These are phyloP conservation scores for Neurospora terricola DNA, from an alignment of 495 filamentous ascomycete genomes.

Conservation along the genomic window DNA sequence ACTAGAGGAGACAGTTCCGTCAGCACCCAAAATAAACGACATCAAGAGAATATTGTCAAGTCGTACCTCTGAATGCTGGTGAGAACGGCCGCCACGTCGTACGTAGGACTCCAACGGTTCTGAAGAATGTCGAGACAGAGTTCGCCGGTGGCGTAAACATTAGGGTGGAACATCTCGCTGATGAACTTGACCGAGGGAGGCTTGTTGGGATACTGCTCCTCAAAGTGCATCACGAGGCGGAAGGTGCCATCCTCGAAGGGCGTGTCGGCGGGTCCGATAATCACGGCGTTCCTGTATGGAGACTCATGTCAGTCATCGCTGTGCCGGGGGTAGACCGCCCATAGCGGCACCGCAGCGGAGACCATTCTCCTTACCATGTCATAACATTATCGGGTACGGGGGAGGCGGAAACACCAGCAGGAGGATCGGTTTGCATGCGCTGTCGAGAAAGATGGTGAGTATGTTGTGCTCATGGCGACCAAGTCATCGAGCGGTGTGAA, in stretches of 20 bases:
- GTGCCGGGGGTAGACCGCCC: neutral
- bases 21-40: neutral
- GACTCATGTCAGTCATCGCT: slow-evolving; percentile 6
- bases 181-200: slow-evolving; percentile 97
- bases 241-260: slow-evolving; percentile 99
- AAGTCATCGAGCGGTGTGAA: slow-evolving; percentile 1
- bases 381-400: slow-evolving; percentile 98
- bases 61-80: slow-evolving; percentile 93
- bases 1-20: slow-evolving; percentile 37
- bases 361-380: slow-evolving; percentile 65
- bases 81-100: slow-evolving; percentile 93
- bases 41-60: neutral
- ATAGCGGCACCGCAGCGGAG: neutral
- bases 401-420: slow-evolving; percentile 92
- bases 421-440: slow-evolving; percentile 99
- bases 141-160: slow-evolving; percentile 95
- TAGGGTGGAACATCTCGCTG: slow-evolving; percentile 97
- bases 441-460: slow-evolving; percentile 28
- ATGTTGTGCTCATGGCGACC: neutral
- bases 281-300: slow-evolving; percentile 82
- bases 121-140: slow-evolving; percentile 95
- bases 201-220: slow-evolving; percentile 97
- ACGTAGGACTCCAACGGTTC: slow-evolving; percentile 97
- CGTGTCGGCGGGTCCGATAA: slow-evolving; percentile 94
- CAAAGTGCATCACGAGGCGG: slow-evolving; percentile 95